Evolutionary conservation across 2,329 filamentous ascomycete genomes (phyloP).

Genomic region (Diaporthe destruens): DNA sequence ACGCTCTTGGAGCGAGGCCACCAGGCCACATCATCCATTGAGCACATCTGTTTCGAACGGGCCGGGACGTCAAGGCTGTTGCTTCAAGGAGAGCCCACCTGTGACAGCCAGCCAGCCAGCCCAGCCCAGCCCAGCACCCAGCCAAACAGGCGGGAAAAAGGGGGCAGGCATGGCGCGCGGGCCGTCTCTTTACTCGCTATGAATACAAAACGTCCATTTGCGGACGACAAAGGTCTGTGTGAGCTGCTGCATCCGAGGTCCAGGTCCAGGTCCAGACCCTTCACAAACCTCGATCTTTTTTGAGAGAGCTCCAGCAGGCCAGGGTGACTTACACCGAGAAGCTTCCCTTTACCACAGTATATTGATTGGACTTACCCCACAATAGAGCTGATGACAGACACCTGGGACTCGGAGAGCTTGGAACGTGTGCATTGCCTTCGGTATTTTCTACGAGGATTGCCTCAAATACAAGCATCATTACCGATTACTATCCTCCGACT

Average conservation of each 20-base stretch:
- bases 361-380: no score
- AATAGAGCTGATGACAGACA: neutral
- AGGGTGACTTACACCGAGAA: neutral
- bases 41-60: conserved; percentile 29
- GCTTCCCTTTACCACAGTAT: no score
- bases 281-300: conserved; percentile 8
- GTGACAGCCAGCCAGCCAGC: conserved; percentile 19
- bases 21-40: conserved; percentile 22
- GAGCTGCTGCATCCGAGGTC: conserved; percentile 29
- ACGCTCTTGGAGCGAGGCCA: neutral
- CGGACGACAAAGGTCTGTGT: conserved; percentile 17
- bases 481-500: neutral
- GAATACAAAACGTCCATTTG: conserved; percentile 33
- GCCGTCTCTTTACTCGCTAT: conserved; percentile 29
- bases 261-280: conserved; percentile 12
- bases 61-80: conserved; percentile 30
- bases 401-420: no score
- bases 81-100: conserved; percentile 32
- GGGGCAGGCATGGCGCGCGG: conserved; percentile 32
- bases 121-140: neutral
- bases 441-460: neutral
- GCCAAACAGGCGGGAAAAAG: conserved; percentile 27
- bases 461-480: neutral
- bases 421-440: no score
- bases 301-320: neutral